Evolutionary conservation across 345 rosid genomes (phyloP), one percentile per base, ranked within the genome.

Genomic region (Salix caprea): DNA sequence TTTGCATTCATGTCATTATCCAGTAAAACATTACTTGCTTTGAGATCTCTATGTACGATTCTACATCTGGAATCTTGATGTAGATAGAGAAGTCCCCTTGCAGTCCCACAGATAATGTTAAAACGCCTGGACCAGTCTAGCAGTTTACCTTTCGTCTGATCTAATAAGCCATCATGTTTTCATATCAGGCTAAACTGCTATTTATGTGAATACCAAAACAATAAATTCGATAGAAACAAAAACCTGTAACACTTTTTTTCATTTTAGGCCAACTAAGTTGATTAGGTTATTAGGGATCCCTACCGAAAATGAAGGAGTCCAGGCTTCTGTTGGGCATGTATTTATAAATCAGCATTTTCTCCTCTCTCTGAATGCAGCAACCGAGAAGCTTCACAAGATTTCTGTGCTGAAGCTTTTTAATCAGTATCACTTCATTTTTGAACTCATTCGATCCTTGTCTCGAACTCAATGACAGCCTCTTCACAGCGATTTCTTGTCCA

Each of bases 261-360:
- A 40, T 9, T 11, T 40, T 2, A 40, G 12, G 67, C 37, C 36
- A 24, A 1, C 34, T 15, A 64, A 11, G 18, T 64, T 36, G 15
- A 26, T 70, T 5, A 70, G 36, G 62, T 36, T 32, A 54, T 14
- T n/a, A 54, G 11, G 6, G 58, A 46, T n/a, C 3, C 68, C 0
- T 3, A 83, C 83, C 84, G 5, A 76, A 83, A 71, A 83, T 67
- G 79, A 85, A 85, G 16, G 12, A 62, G 71, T 85, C 80, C 19
- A 78, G 65, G 75, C 83, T 85, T 76, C 68, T 58, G 56, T 78
- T 83, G 7, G 78, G 79, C 84, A 85, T 76, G 76, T 70, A 81
- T 64, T 85, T 84, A 60, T 85, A 85, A 10, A 85, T 37, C 37
- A 85, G 56, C 72, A 85, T 32, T 56, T 69, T 83, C 34, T 83